Percentiles rank a stretch among this genome's conserved stretches.
These are phyloP conservation scores for Pestalotiopsis sp. DNA, from an alignment of 2,329 filamentous ascomycete genomes.

Conservation along the genomic window DNA sequence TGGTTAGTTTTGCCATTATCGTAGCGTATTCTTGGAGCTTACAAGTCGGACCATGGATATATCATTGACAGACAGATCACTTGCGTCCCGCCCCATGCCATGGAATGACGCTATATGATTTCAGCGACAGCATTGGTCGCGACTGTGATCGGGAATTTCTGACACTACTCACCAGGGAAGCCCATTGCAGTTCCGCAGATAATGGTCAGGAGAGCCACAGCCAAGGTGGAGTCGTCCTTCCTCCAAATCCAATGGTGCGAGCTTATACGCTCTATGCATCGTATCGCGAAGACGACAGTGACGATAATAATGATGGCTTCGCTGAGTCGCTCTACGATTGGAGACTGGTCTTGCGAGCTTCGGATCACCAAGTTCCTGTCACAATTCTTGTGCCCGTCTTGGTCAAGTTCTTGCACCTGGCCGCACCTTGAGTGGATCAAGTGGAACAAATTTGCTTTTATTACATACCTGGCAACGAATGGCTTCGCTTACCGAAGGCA, in stretches of 20 bases:
- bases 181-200: background rate
- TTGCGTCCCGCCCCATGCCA: background rate
- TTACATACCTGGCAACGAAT: too few relatives aligned
- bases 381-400: too few relatives aligned
- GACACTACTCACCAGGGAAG: background rate
- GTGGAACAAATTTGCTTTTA: too few relatives aligned
- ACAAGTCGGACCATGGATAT: background rate
- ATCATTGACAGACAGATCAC: background rate
- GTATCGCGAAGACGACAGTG: background rate
- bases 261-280: background rate
- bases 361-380: too few relatives aligned
- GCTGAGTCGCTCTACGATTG: background rate
- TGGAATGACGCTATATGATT: background rate
- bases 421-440: too few relatives aligned
- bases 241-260: background rate
- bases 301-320: background rate
- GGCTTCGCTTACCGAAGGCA: too few relatives aligned
- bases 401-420: too few relatives aligned
- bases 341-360: background rate
- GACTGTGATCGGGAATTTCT: background rate
- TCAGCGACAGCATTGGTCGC: background rate
- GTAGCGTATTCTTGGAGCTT: background rate
- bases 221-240: background rate
- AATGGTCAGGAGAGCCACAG: background rate
- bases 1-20: background rate